Evolutionary conservation across 371 early-diverging fungal species (phyloP).

Genomic region (Mortierella sp.): DNA sequence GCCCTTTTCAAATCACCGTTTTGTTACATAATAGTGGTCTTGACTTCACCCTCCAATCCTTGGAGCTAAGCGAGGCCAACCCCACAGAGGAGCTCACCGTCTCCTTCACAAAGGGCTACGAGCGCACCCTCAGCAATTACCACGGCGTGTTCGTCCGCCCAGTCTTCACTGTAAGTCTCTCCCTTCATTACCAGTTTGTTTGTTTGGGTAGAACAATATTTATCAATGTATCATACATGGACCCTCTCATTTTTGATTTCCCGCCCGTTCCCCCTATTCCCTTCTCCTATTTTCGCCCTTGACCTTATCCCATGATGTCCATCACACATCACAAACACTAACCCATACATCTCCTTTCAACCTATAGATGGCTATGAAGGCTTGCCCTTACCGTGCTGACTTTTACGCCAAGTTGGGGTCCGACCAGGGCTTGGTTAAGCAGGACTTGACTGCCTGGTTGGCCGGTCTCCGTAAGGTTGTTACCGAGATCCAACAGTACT

Average conservation of each 20-base stretch:
- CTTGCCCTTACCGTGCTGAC: constrained; percentile 90
- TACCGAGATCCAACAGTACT: constrained; percentile 60
- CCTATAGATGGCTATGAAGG: constrained; percentile 89
- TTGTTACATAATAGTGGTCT: constrained; percentile 72
- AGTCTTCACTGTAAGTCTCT: constrained; percentile 75
- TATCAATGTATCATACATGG: neutral
- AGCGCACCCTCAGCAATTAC: constrained; percentile 78
- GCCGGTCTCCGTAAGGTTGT: constrained; percentile 78
- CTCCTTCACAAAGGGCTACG: constrained; percentile 91
- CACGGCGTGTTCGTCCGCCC: constrained; percentile 90
- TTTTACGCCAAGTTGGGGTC: constrained; percentile 90
- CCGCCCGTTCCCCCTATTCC: neutral
- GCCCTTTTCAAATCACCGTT: neutral
- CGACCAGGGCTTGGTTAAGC: constrained; percentile 67
- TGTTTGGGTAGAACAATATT: neutral
- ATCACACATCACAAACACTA: neutral
- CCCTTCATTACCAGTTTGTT: neutral
- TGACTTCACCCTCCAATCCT: constrained; percentile 87
- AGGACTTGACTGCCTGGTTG: constrained; percentile 79
- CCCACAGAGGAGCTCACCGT: constrained; percentile 82
- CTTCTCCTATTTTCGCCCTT: neutral
- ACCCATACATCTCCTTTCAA: too few species aligned
- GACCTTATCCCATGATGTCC: neutral
- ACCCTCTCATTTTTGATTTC: neutral
- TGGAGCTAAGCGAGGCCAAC: constrained; percentile 79